phyloP scores from a whole-genome alignment of 1,139 yeast species.

The Taphrina sp. region DNA sequence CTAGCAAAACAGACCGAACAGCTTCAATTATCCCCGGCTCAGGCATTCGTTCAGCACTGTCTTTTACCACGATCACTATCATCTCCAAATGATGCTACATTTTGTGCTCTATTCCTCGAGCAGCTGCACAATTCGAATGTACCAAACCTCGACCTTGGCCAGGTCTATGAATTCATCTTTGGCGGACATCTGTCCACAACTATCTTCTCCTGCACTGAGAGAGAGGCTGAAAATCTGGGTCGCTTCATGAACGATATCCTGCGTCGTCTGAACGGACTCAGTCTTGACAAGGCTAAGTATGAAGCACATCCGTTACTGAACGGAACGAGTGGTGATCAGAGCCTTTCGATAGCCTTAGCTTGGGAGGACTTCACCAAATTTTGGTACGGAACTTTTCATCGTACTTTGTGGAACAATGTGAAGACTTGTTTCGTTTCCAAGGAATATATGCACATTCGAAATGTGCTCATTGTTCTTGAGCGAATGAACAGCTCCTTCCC shows the following conservation, averaged over 20 bases:
- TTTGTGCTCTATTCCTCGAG: constrained; percentile 61
- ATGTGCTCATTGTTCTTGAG: constrained; percentile 74
- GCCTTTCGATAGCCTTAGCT: constrained; percentile 33
- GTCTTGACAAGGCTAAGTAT: constrained; percentile 42
- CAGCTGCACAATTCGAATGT: constrained; percentile 51
- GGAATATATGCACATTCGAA: constrained; percentile 78
- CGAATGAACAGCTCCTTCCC: constrained; percentile 68
- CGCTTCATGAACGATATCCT: constrained; percentile 64
- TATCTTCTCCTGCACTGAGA: constrained; percentile 66
- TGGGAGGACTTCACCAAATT: constrained; percentile 49
- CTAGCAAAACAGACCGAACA: too few species aligned
- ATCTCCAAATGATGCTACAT: constrained; percentile 84
- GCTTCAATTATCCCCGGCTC: not conserved
- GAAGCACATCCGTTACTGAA: not conserved
- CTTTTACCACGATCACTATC: constrained; percentile 73
- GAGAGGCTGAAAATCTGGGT: constrained; percentile 82
- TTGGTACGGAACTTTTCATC: constrained; percentile 58
- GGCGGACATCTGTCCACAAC: constrained; percentile 57
- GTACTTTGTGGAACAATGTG: constrained; percentile 51
- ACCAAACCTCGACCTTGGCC: constrained; percentile 50
- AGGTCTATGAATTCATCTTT: constrained; percentile 52
- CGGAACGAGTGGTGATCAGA: not conserved
- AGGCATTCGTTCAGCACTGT: constrained; percentile 59
- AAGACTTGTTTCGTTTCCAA: constrained; percentile 53
- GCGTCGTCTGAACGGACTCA: constrained; percentile 51